Percentiles rank a stretch among this genome's conserved stretches.
Evolutionary conservation across 345 rosid species (phyloP).

Genomic region (Salix exigua): DNA sequence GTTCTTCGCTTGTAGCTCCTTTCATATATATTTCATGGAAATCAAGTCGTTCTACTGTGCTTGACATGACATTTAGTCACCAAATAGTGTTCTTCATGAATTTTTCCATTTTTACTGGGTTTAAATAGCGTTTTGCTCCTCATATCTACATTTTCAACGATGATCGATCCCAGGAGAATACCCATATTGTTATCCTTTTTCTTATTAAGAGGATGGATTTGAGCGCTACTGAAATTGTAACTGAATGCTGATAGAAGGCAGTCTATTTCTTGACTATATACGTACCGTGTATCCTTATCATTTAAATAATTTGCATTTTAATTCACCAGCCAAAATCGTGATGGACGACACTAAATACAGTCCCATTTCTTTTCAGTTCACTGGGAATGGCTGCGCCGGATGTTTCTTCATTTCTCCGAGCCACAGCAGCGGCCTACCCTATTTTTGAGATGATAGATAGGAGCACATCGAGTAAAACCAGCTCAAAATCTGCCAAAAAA

Average conservation of each 20-base stretch:
- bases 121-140: not conserved
- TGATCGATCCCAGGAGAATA: not conserved
- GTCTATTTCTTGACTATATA: not conserved
- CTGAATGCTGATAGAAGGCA: not conserved
- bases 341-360: not conserved
- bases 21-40: not conserved
- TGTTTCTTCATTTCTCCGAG: slow-evolving; percentile 70
- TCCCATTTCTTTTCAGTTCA: slow-evolving; percentile 46
- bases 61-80: not conserved
- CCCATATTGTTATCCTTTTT: not conserved
- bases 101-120: not conserved
- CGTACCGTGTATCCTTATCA: not conserved
- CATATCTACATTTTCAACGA: not conserved
- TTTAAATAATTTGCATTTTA: not conserved
- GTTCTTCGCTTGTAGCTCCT: not conserved
- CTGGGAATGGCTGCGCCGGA: slow-evolving; percentile 93
- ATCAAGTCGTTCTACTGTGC: not conserved
- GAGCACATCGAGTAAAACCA: slow-evolving; percentile 50
- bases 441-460: slow-evolving; percentile 92
- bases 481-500: slow-evolving; percentile 47
- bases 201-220: not conserved
- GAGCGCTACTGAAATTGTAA: not conserved
- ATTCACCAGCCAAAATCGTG: not conserved
- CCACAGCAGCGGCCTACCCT: slow-evolving; percentile 88
- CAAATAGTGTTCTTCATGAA: not conserved